These are phyloP conservation scores for Pyrenophora tritici-repentis DNA, from an alignment of 2,329 filamentous ascomycete species.

Conservation along the genomic window DNA sequence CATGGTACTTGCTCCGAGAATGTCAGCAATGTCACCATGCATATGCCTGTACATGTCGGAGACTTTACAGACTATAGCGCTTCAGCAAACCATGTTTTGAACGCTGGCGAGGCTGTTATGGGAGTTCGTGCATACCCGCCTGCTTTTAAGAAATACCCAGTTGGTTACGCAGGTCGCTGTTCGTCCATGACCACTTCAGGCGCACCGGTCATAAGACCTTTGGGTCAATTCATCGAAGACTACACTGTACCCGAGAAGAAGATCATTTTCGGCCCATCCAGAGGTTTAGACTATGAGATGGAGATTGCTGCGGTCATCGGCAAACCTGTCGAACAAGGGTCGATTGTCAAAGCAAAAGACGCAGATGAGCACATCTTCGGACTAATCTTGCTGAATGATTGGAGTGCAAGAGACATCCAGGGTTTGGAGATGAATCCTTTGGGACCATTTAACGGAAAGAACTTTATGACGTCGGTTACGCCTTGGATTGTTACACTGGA, in stretches of 20 bases:
- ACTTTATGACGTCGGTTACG: constrained; percentile 63
- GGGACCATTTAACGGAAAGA: constrained; percentile 66
- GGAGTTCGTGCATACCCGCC: constrained; percentile 30
- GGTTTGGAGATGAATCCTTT: constrained; percentile 64
- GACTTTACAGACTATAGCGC: constrained; percentile 66
- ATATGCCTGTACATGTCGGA: constrained; percentile 61
- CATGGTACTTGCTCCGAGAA: constrained; percentile 24
- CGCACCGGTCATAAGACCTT: constrained; percentile 41
- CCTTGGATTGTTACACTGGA: constrained; percentile 67
- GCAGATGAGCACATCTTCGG: constrained; percentile 64
- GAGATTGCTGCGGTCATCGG: constrained; percentile 56
- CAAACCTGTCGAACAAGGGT: constrained; percentile 47
- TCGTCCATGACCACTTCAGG: constrained; percentile 59
- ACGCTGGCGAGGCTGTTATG: constrained; percentile 50
- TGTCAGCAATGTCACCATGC: constrained; percentile 53
- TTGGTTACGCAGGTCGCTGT: constrained; percentile 61
- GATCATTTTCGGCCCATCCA: constrained; percentile 54
- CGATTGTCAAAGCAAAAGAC: constrained; percentile 47
- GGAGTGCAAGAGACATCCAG: constrained; percentile 67
- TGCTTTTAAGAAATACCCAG: constrained; percentile 44
- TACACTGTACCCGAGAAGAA: constrained; percentile 51
- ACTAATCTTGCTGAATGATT: constrained; percentile 66
- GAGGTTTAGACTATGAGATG: constrained; percentile 56
- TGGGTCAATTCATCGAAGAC: constrained; percentile 36
- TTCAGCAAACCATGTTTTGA: constrained; percentile 59